Percentiles rank a stretch among this genome's conserved stretches.
Evolutionary conservation across 2,329 filamentous ascomycete genomes (phyloP).

Genomic region (Meredithiella fracta): DNA sequence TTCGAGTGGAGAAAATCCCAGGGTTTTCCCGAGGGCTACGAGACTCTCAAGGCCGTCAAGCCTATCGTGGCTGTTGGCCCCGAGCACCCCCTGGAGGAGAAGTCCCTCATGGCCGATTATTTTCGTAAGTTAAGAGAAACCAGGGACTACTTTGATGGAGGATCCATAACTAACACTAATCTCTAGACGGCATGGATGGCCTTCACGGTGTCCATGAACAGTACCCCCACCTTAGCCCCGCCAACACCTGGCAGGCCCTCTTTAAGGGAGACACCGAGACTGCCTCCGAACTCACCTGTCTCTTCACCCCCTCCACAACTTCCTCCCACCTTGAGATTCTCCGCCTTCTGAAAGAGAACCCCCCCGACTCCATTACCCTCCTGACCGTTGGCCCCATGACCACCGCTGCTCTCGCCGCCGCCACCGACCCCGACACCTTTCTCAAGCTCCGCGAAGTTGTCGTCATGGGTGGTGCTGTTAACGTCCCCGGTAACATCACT

Average conservation of each 20-base stretch:
- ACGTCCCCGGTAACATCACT: conserved; percentile 63
- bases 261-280: conserved; percentile 29
- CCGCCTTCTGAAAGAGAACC: conserved; percentile 66
- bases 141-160: background rate
- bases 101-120: conserved; percentile 64
- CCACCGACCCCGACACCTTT: conserved; percentile 78
- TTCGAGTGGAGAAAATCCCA: conserved; percentile 61
- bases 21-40: conserved; percentile 54
- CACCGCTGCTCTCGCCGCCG: conserved; percentile 79
- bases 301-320: conserved; percentile 61
- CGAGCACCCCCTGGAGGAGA: conserved; percentile 69
- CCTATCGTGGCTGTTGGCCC: conserved; percentile 78
- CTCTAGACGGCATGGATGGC: conserved; percentile 57
- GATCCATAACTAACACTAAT: background rate
- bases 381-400: conserved; percentile 81
- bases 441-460: conserved; percentile 78
- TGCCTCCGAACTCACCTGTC: conserved; percentile 30
- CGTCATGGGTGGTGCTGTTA: conserved; percentile 84
- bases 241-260: conserved; percentile 56
- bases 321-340: conserved; percentile 77
- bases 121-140: conserved; percentile 50
- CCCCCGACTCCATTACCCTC: conserved; percentile 72
- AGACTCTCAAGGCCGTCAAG: conserved; percentile 52
- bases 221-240: conserved; percentile 57
- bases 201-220: conserved; percentile 58